Conservation (phyloP, 495 filamentous ascomycete genomes). For the Emericellopsis terricola region DNA sequence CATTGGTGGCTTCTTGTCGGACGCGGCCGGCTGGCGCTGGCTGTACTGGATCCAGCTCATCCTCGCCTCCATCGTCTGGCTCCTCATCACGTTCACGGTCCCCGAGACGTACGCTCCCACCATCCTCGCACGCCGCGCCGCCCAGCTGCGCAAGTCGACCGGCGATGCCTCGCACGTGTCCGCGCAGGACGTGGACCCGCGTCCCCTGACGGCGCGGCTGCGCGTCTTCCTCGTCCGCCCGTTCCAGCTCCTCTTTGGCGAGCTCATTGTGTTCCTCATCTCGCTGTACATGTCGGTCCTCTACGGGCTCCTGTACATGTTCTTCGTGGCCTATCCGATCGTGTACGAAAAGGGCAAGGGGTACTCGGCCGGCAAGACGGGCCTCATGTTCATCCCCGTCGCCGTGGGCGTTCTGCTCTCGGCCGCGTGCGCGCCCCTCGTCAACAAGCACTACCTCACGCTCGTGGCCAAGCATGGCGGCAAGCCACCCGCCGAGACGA, state of each 20-base stretch:
- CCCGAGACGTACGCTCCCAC: constrained; percentile 67
- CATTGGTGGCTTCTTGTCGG: constrained; percentile 54
- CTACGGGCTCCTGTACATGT: constrained; percentile 69
- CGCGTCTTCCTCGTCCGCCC: constrained; percentile 53
- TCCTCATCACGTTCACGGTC: constrained; percentile 60
- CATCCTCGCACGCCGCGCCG: constrained; percentile 44
- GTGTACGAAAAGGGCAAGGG: constrained; percentile 61
- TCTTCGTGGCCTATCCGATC: constrained; percentile 66
- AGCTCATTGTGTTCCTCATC: constrained; percentile 65
- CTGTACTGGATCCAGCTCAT: constrained; percentile 75
- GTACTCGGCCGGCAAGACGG: constrained; percentile 50
- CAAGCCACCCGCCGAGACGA: constrained; percentile 53
- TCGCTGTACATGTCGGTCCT: constrained; percentile 63
- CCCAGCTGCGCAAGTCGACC: constrained; percentile 48
- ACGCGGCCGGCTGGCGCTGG: constrained; percentile 62
- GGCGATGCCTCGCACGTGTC: constrained; percentile 47
- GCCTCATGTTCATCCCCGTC: constrained; percentile 67
- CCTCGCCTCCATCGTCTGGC: constrained; percentile 42
- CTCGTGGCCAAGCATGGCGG: constrained; percentile 39
- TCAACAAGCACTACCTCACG: constrained; percentile 62
- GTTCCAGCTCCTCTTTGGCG: constrained; percentile 62
- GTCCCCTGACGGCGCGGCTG: constrained; percentile 43
- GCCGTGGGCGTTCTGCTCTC: constrained; percentile 46
- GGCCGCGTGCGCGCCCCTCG: constrained; percentile 45
- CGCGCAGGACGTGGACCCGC: constrained; percentile 52